Conservation (phyloP, 805 yeast genomes). For the Zygoascus tannicola region DNA sequence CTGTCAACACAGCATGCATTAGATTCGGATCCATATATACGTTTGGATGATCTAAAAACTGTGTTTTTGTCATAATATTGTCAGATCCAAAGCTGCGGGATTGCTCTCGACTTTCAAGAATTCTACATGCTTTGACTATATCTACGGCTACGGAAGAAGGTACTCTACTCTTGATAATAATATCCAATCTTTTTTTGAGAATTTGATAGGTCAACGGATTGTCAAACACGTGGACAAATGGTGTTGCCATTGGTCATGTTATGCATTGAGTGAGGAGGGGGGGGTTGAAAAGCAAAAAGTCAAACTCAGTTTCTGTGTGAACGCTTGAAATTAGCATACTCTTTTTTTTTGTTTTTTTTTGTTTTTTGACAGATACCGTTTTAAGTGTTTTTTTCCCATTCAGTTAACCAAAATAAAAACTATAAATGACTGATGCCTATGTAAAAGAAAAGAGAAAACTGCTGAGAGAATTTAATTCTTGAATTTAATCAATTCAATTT, state of each 20-base stretch:
- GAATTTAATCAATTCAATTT: no score
- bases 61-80: background rate
- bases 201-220: constrained; percentile 1
- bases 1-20: background rate
- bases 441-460: no score
- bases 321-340: no score
- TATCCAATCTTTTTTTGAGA: background rate
- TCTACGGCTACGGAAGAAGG: background rate
- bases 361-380: no score
- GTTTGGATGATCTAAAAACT: background rate
- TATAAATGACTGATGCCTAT: no score
- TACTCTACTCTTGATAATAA: background rate
- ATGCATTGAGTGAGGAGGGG: no score
- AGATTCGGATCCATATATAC: background rate
- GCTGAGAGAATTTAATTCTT: no score
- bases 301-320: no score
- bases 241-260: background rate
- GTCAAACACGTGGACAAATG: constrained; percentile 3
- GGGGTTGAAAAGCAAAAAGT: no score
- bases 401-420: no score
- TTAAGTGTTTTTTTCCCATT: no score
- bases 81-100: background rate
- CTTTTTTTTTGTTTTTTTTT: no score
- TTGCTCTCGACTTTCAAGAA: background rate
- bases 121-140: background rate